phyloP scores from a whole-genome alignment of 2,329 filamentous ascomycete species.

The Anthostomella pinea region DNA sequence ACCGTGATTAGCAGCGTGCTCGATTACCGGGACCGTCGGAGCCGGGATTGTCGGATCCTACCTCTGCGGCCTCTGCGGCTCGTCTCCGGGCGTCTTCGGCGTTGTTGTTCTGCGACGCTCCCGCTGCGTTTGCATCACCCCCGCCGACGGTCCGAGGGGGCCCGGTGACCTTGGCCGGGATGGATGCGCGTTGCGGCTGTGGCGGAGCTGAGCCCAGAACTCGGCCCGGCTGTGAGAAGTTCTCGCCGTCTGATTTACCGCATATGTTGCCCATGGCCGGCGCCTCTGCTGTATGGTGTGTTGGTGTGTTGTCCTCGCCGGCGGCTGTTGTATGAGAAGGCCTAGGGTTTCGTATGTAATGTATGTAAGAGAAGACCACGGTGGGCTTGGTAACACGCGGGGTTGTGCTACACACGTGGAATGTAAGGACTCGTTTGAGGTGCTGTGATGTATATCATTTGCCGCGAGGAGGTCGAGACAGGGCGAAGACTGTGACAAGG shows the following conservation, averaged over 20 bases:
- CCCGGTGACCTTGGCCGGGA: conserved; percentile 51
- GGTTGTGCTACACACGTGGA: no score
- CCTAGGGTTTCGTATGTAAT: no score
- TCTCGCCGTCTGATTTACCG: conserved; percentile 66
- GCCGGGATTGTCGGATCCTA: conserved; percentile 40
- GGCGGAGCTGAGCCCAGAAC: conserved; percentile 60
- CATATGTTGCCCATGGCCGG: conserved; percentile 92
- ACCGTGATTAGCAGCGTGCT: no score
- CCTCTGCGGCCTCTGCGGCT: conserved; percentile 82
- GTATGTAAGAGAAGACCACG: no score
- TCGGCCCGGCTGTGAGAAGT: conserved; percentile 71
- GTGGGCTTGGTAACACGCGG: no score
- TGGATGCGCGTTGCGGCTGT: conserved; percentile 47
- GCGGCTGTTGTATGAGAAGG: no score
- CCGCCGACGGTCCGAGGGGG: conserved; percentile 65
- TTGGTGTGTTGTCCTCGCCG: no score
- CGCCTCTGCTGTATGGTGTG: not conserved
- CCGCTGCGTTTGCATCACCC: conserved; percentile 8
- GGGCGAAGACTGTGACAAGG: no score
- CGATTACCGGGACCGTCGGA: not conserved
- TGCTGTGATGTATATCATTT: no score
- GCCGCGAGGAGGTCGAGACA: no score
- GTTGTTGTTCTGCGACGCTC: conserved; percentile 20
- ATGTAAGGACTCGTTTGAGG: no score
- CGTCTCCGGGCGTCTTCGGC: conserved; percentile 63